Base-by-base conservation (phyloP, 2,329 filamentous ascomycete species). In the Epichloe amarillans region DNA sequence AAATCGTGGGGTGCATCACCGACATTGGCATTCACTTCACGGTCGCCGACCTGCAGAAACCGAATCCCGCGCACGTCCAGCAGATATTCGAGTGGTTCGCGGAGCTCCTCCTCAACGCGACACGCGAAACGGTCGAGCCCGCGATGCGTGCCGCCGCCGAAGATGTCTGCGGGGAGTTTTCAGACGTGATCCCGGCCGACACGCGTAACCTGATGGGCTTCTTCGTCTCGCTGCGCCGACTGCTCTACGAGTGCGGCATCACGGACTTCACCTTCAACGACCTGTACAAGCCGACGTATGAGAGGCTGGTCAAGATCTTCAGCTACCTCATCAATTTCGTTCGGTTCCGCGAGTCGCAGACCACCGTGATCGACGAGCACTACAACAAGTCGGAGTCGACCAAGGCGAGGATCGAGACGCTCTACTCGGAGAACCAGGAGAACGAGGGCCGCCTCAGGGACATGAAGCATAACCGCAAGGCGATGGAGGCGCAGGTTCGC, bases 291-390 rank as follows among this genome's bases (percentile, higher is more conserved):
- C 93, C 93, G 15, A 95, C 88, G 1, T 87, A 94, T 63, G 85
- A 88, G 52, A 86, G 93, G 43, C 77, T 97, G 14, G 85, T 91
- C 62, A 95, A 93, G 71, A 94, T 97, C 62, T 93, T 98, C 66
- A 95, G 88, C 57, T 96, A 96, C 68, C 80, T 97, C 56, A 98
- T 98, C 73, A 98, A 98, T 70, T 98, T 98, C 68, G 90, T 97
- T 58, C 83, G 93, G 49, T 98, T 97, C 70, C 86, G 93, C 60
- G 90, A 96, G 70, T 89, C 85, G 55, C 91, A 97, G 67, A 94
- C 89, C 1, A 73, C 75, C 39, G 82, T 93, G 33, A 95, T 97
- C 56, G 90, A 96, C 64, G 82, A 94, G 65, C 86, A 97, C 69
- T 93, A 93, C 72, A 93, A 95, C 72, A 90, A 88, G 61, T 80